A percentile compares a stretch with the other conserved stretches of the same genome.
These are phyloP conservation scores for Fusarium musae DNA, from an alignment of 2,329 filamentous ascomycete genomes.

Conservation along the genomic window DNA sequence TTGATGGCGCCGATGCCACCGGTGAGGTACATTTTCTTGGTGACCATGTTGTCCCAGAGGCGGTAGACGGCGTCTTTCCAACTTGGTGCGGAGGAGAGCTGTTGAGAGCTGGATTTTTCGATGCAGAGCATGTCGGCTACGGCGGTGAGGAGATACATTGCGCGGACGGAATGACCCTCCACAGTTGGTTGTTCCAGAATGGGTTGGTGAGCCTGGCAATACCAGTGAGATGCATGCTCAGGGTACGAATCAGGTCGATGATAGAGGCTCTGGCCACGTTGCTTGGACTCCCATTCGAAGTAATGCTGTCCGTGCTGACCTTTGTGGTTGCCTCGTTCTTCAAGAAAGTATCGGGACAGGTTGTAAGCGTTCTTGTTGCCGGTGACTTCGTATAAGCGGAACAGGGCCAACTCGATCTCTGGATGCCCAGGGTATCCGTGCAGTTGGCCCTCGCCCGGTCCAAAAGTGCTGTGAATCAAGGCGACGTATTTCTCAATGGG, in stretches of 20 bases:
- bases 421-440: constrained; percentile 67
- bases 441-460: constrained; percentile 60
- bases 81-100: constrained; percentile 28
- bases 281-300: constrained; percentile 64
- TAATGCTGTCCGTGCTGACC: constrained; percentile 63
- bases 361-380: constrained; percentile 52
- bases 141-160: constrained; percentile 69
- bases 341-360: constrained; percentile 66
- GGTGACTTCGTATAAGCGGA: constrained; percentile 52
- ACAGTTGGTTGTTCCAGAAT: constrained; percentile 53
- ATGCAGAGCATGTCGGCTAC: constrained; percentile 61
- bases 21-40: constrained; percentile 69
- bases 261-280: constrained; percentile 60
- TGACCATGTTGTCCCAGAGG: constrained; percentile 70
- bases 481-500: constrained; percentile 50
- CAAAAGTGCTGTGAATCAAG: constrained; percentile 61
- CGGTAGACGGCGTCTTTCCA: constrained; percentile 54
- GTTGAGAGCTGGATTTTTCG: neutral
- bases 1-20: constrained; percentile 64
- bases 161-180: constrained; percentile 69
- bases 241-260: constrained; percentile 61
- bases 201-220: constrained; percentile 67
- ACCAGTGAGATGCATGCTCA: constrained; percentile 55
- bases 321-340: constrained; percentile 66
- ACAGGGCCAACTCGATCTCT: constrained; percentile 60